Conservation (phyloP, 2,329 filamentous ascomycete species). For the Lachnum nothofagi region DNA sequence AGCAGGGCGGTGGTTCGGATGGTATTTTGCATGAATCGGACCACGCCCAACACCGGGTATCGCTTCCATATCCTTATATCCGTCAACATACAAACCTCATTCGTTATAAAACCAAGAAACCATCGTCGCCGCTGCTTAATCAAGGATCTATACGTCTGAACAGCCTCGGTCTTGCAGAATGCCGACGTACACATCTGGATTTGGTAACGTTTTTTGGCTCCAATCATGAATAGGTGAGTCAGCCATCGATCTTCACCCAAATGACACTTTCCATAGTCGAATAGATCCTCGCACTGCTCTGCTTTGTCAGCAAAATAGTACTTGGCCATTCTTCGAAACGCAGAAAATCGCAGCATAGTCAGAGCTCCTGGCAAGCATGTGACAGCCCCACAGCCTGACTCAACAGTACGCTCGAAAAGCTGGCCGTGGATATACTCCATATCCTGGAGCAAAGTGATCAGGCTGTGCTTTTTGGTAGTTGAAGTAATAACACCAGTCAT, state of each 20-base stretch:
- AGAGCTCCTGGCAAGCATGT: conserved; percentile 93
- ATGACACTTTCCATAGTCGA: conserved; percentile 94
- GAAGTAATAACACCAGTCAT: conserved; percentile 98
- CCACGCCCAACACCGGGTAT: conserved; percentile 78
- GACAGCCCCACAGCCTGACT: conserved; percentile 88
- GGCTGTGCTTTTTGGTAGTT: conserved; percentile 78
- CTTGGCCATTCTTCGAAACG: conserved; percentile 93
- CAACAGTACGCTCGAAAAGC: conserved; percentile 89
- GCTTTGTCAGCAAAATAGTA: conserved; percentile 98
- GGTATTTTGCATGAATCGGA: conserved; percentile 93
- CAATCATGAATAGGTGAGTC: conserved; percentile 98
- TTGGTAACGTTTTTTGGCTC: conserved; percentile 85
- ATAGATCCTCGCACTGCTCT: conserved; percentile 90
- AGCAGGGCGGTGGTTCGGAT: conserved; percentile 89
- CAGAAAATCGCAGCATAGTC: conserved; percentile 91
- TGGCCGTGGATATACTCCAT: conserved; percentile 99
- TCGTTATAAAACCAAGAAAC: conserved; percentile 97
- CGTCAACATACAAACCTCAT: conserved; percentile 97
- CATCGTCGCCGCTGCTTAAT: conserved; percentile 92
- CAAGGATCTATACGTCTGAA: conserved; percentile 78
- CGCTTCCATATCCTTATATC: conserved; percentile 86
- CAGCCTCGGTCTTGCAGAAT: conserved; percentile 97
- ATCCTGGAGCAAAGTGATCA: conserved; percentile 90
- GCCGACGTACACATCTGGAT: conserved; percentile 97
- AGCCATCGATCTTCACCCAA: conserved; percentile 94